Evolutionary conservation across 1,284 basidiomycete species (phyloP), one percentile per base, ranked within the genome.

Genomic region (Microbotryum intermedium): DNA sequence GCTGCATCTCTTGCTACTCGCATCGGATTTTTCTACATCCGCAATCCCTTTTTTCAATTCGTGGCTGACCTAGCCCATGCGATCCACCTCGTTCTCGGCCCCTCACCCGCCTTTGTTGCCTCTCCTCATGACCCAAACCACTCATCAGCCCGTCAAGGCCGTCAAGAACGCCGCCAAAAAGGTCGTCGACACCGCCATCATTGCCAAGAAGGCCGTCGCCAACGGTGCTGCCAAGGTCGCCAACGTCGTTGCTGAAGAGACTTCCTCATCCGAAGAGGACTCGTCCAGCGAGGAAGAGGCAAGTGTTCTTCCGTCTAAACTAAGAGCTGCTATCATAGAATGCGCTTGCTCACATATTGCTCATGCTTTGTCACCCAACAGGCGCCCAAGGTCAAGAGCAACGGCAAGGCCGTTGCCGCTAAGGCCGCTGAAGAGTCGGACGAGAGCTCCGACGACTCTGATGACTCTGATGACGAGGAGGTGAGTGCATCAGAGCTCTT

Each of bases 221-320:
- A 59, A 54, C 43, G 47, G 45, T 13, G 59, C 60, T 46, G 61
- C 57, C 34, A 58, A 62, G 44, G 51, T 39, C 13, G 34, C 34
- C 16, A 29, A 39, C 26, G 50, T 49, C 25, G 52, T 52, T 58
- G 56, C 57, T 49, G 66, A 65, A 39, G 34, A 39, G 11, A 39
- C 34, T 3, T 39, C 34, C 53, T 65, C 66, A 29, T 62, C 61
- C 23, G 67, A 66, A 55, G 64, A 66, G 28, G 65, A 67, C 56
- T 65, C 65, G 16, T 62, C 62, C 25, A 63, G 64, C 16, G 62
- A 70, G 47, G 48, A 59, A 29, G 61, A 64, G 26, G 39, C 46
- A 45, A 44, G 55, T 39, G 13, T 39, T 39, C 13, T 11, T 16
- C 34, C 18, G 13, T 39, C 5, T 39, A 10, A 30, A 30, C 10